Base-by-base conservation (phyloP, 1,139 yeast species). In the Taphrina deformans region DNA sequence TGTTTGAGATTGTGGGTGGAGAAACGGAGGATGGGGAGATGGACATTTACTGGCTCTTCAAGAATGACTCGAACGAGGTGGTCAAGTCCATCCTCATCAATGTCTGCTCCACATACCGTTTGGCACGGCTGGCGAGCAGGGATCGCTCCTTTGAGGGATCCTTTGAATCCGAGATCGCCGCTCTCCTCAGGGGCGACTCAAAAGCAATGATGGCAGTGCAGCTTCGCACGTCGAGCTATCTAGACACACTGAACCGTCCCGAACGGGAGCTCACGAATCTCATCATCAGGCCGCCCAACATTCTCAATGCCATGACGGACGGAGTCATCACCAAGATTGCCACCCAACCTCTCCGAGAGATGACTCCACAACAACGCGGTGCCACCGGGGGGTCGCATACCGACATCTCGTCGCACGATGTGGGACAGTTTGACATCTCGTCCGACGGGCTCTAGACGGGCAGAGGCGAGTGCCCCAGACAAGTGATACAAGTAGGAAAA, bases 1-100 rank as follows among this genome's bases (percentile, higher is more conserved):
- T 38, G 31, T 38, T 53, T 38, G 46, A 53, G n/a, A 31, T 53
- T 53, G 48, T 53, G 44, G 58, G 48, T 10, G 45, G 35, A 5
- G 45, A 35, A 46, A 38, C 46, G 48, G 31, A 35, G 16, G 31
- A 53, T 9, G 48, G 33, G 10, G 33, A 53, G 21, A 35, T 24
- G 26, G 31, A 24, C 26, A 27, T 38, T 2, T 31, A 38, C 18
- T 53, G 58, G 58, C 58, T 53, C 46, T 38, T 29, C 31, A 35
- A 53, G 45, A 24, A 53, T 31, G 58, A 53, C 23, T 18, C 45
- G 10, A 12, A 9, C 2, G 31, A 35, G 3, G 58, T 24, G 21
- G 21, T 38, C 27, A 38, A 23, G 23, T 1, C 26, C 3, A 53
- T 53, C 14, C 48, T 53, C 12, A 14, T 24, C 27, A 35, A 14